These are phyloP conservation scores for Auricularia sp. DNA, from an alignment of 768 basidiomycete species.

Conservation along the genomic window DNA sequence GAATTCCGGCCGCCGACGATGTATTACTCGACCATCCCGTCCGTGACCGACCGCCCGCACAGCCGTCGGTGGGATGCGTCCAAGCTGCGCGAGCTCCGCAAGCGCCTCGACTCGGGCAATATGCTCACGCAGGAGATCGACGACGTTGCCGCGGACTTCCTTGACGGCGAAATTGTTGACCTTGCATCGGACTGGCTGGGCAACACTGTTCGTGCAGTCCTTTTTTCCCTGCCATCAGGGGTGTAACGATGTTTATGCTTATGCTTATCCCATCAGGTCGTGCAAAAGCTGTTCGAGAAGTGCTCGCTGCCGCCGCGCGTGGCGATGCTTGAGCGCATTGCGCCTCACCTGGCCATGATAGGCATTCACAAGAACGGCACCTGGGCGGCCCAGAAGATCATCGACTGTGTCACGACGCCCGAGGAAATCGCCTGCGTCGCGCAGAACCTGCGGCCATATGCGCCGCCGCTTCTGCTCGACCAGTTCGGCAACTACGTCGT, in stretches of 20 bases:
- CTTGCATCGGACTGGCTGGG: constrained; percentile 97
- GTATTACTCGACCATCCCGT: constrained; percentile 94
- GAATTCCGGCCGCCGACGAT: constrained; percentile 88
- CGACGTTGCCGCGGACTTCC: constrained; percentile 77
- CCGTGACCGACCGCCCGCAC: constrained; percentile 74
- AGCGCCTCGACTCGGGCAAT: constrained; percentile 83
- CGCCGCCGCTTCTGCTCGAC: constrained; percentile 87
- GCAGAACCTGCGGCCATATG: constrained; percentile 80
- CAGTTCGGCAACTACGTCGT: constrained; percentile 92
- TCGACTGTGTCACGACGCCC: constrained; percentile 81
- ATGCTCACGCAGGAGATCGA: constrained; percentile 83
- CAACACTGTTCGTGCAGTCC: constrained; percentile 44
- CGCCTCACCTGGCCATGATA: constrained; percentile 91
- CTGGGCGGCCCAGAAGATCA: constrained; percentile 99
- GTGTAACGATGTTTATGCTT: not conserved
- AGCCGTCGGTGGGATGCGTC: constrained; percentile 90
- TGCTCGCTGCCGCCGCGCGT: constrained; percentile 69
- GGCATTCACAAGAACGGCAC: constrained; percentile 99
- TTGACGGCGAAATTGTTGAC: constrained; percentile 92
- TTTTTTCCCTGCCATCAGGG: constrained; percentile 23
- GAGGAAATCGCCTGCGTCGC: constrained; percentile 82
- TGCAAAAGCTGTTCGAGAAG: constrained; percentile 93
- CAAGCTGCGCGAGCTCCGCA: constrained; percentile 87
- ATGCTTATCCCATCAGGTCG: constrained; percentile 44
- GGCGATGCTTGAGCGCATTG: constrained; percentile 88